These are phyloP conservation scores for Kodamaea alishanica DNA, from an alignment of 1,139 yeast genomes.

Conservation along the genomic window DNA sequence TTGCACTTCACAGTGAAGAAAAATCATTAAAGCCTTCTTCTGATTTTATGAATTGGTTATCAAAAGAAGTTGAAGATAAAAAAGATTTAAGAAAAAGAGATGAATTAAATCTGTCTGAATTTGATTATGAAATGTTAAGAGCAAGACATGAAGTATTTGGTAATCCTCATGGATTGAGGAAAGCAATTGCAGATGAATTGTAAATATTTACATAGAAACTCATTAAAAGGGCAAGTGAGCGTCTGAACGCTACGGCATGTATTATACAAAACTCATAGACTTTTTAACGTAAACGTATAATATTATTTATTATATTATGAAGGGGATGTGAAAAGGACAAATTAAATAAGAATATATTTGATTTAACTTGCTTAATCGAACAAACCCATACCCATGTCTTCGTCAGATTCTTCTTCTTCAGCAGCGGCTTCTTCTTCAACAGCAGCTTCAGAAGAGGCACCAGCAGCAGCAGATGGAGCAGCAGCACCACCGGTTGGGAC, in stretches of 20 bases:
- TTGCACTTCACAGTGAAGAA: conserved; percentile 30
- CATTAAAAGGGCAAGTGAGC: not conserved
- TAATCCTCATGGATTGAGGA: conserved; percentile 67
- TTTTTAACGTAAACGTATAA: conserved; percentile 4
- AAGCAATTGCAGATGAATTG: conserved; percentile 54
- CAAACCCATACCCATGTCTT: conserved; percentile 49
- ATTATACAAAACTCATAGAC: not conserved
- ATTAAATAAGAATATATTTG: conserved; percentile 1
- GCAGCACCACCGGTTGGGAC: conserved; percentile 98
- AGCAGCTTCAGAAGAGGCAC: conserved; percentile 64
- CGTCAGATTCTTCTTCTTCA: conserved; percentile 58
- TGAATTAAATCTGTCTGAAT: conserved; percentile 28
- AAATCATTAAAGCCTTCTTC: conserved; percentile 23
- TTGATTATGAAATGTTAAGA: conserved; percentile 46
- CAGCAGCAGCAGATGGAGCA: conserved; percentile 66
- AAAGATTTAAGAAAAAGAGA: conserved; percentile 30
- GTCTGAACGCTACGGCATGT: not conserved
- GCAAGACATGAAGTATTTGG: conserved; percentile 76
- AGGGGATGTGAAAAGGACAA: conserved; percentile 1
- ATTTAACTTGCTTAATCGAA: conserved; percentile 37
- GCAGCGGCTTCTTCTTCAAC: conserved; percentile 72
- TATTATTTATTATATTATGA: conserved; percentile 6
- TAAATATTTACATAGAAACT: conserved; percentile 17
- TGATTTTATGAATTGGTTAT: conserved; percentile 60
- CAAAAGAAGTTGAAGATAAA: conserved; percentile 45